Evolutionary conservation across 768 basidiomycete genomes (phyloP).

Genomic region (Naganishia antarctica): DNA sequence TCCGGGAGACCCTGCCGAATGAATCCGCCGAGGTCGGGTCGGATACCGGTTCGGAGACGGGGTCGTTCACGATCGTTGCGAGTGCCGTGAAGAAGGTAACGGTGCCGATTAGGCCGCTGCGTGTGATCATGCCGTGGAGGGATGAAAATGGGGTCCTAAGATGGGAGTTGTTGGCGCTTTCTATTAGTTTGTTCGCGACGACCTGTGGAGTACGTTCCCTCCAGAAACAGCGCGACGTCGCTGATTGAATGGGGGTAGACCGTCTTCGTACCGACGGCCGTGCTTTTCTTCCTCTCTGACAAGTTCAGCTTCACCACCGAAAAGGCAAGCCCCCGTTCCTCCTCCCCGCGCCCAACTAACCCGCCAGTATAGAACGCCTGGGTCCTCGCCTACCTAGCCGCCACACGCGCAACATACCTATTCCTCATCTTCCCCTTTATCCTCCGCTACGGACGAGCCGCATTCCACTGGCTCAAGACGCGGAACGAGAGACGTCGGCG

Average conservation of each 20-base stretch:
- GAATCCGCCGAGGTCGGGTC: conserved; percentile 16
- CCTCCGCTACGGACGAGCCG: conserved; percentile 33
- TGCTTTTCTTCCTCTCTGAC: conserved; percentile 39
- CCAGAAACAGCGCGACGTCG: too few species aligned
- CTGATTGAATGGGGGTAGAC: conserved; percentile 29
- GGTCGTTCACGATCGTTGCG: conserved; percentile 20
- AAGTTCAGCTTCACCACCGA: conserved; percentile 42
- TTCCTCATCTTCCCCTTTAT: conserved; percentile 40
- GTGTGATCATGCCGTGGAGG: conserved; percentile 35
- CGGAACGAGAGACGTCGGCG: too few species aligned
- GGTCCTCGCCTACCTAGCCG: conserved; percentile 42
- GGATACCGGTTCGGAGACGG: not conserved
- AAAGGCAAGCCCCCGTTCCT: conserved; percentile 28
- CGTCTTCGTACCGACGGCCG: conserved; percentile 41
- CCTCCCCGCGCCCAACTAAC: too few species aligned
- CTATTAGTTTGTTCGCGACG: conserved; percentile 37
- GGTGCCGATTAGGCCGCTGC: conserved; percentile 36
- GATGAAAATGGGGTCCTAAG: conserved; percentile 31
- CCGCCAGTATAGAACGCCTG: conserved; percentile 34
- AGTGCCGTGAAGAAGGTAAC: conserved; percentile 31
- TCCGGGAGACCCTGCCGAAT: conserved; percentile 34
- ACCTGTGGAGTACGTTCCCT: conserved; percentile 35
- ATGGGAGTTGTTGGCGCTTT: conserved; percentile 38
- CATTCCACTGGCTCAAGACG: conserved; percentile 30
- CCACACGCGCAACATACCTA: conserved; percentile 35